Evolutionary conservation across 1,284 basidiomycete genomes (phyloP).

Genomic region (Cystobasidium sp.): DNA sequence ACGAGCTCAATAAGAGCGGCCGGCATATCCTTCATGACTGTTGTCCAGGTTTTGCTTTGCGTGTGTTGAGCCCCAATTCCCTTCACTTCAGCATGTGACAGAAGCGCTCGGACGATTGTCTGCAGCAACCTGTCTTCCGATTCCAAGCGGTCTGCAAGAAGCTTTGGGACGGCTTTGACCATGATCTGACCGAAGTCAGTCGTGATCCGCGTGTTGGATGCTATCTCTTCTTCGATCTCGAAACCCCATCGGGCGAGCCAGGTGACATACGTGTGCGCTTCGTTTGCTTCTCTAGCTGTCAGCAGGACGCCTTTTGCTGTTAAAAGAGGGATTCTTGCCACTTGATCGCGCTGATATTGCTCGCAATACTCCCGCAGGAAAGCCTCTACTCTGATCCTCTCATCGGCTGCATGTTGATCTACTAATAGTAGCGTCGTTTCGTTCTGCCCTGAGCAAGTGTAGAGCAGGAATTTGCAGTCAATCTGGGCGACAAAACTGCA

Average conservation of each 20-base stretch:
- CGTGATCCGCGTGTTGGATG: neutral
- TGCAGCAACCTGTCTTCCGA: conserved; percentile 52
- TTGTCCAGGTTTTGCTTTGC: neutral
- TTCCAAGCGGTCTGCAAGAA: conserved; percentile 52
- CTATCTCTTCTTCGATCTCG: conserved; percentile 58
- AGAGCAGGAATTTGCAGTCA: conserved; percentile 85
- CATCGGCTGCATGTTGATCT: conserved; percentile 95
- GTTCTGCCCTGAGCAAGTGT: conserved; percentile 54
- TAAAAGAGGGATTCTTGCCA: conserved; percentile 57
- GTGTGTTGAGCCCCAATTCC: neutral
- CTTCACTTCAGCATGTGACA: conserved; percentile 29
- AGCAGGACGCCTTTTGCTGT: conserved; percentile 50
- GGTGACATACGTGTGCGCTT: conserved; percentile 57
- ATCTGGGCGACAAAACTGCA: conserved; percentile 73
- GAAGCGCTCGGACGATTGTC: conserved; percentile 50
- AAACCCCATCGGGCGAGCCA: conserved; percentile 76
- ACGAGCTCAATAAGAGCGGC: conserved; percentile 75
- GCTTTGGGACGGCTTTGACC: conserved; percentile 56
- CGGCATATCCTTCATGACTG: conserved; percentile 74
- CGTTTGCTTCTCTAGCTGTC: conserved; percentile 51
- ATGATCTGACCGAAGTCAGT: conserved; percentile 57
- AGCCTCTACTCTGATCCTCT: conserved; percentile 84
- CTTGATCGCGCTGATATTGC: conserved; percentile 62
- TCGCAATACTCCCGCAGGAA: conserved; percentile 71
- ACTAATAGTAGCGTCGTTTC: conserved; percentile 68